Conservation (phyloP, 169 alveolate species). For the Eimeria necatrix region DNA sequence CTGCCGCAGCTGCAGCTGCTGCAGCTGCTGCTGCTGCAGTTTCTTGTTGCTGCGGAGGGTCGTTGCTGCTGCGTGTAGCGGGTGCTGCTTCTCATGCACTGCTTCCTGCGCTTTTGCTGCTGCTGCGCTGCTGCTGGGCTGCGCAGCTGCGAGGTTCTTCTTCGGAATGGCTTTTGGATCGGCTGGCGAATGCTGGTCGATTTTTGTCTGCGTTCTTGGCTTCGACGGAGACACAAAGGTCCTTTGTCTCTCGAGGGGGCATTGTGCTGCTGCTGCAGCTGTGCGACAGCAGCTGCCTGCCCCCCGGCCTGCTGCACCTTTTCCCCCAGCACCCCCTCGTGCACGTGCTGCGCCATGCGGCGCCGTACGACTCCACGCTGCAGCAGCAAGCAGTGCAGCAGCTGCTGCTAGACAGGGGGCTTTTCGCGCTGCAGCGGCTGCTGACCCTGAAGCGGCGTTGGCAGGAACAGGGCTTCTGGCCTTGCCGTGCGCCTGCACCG, state of each 20-base stretch:
- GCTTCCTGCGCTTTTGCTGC: constrained; percentile 4
- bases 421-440: constrained; percentile 54
- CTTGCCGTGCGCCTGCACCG: not conserved
- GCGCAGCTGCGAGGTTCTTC: constrained; percentile 63
- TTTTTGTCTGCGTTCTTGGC: constrained; percentile 49
- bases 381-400: constrained; percentile 79
- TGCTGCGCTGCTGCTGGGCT: not conserved
- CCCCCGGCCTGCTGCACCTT: constrained; percentile 72
- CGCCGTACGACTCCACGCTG: constrained; percentile 66
- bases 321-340: constrained; percentile 77
- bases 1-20: not conserved
- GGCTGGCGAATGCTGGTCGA: constrained; percentile 67
- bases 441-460: constrained; percentile 68
- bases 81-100: not conserved
- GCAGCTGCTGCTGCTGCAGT: not conserved
- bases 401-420: constrained; percentile 63
- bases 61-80: not conserved
- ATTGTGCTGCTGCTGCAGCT: constrained; percentile 72
- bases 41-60: not conserved
- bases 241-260: constrained; percentile 69
- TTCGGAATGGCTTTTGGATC: constrained; percentile 69
- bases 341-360: constrained; percentile 69
- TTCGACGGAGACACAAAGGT: constrained; percentile 60
- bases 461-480: constrained; percentile 18
- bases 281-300: constrained; percentile 60